Conservation (phyloP, 2,329 filamentous ascomycete genomes). For the Seiridium unicorne region DNA sequence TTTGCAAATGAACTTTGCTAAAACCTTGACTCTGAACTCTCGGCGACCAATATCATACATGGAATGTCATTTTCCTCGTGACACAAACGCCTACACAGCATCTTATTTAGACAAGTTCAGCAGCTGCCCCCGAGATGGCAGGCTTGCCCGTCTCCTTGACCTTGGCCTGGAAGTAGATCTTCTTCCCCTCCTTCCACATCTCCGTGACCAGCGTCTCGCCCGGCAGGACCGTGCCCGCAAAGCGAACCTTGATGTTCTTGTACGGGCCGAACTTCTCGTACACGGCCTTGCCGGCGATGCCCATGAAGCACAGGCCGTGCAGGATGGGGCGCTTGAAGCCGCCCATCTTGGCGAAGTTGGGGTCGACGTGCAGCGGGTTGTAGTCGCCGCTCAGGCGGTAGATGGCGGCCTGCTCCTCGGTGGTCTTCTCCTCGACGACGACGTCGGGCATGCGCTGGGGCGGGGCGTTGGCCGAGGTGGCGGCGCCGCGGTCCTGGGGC, state of each 20-base stretch:
- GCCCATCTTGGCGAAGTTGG: slow-evolving; percentile 88
- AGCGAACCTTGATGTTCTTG: slow-evolving; percentile 91
- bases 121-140: slow-evolving; percentile 78
- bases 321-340: slow-evolving; percentile 94
- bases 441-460: slow-evolving; percentile 76
- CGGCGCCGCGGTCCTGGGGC: slow-evolving; percentile 72
- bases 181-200: slow-evolving; percentile 87
- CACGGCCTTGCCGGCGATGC: slow-evolving; percentile 86
- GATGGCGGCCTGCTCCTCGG: slow-evolving; percentile 85
- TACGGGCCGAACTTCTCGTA: slow-evolving; percentile 79
- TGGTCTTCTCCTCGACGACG: slow-evolving; percentile 82
- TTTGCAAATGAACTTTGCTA: no score
- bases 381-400: slow-evolving; percentile 94
- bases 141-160: slow-evolving; percentile 93
- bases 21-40: no score
- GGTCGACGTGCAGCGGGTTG: slow-evolving; percentile 96
- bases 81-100: no score
- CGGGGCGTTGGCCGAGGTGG: slow-evolving; percentile 75
- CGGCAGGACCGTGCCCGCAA: slow-evolving; percentile 80
- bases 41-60: no score
- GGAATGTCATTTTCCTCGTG: no score
- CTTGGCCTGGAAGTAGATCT: slow-evolving; percentile 80
- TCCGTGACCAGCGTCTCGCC: slow-evolving; percentile 89
- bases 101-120: slow-evolving; percentile 57
- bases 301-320: slow-evolving; percentile 95